Evolutionary conservation across 2,329 filamentous ascomycete species (phyloP), one percentile per base, ranked within the genome.

Genomic region (Claviceps arundinis): DNA sequence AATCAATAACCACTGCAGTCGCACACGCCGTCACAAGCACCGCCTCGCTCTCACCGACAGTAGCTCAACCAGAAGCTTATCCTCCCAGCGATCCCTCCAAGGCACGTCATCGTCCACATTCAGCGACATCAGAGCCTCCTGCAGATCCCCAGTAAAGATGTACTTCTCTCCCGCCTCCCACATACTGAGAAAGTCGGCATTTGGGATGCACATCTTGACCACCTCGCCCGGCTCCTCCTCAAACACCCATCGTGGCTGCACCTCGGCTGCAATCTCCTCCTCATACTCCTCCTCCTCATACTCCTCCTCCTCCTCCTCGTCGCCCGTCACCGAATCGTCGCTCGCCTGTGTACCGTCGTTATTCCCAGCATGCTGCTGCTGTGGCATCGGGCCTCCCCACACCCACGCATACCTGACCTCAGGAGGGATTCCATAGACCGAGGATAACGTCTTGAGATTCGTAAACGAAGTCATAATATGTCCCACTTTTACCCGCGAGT

Each of bases 351-450:
- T 45, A 16, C 44, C 44, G 26, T 50, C 52, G 17, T 47, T 48
- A 14, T 47, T 43, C 38, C 24, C 38, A 42, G 16, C 38, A 41
- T 24, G 24, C 14, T 24, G 48, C 48, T 34, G 38, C 24, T 14
- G n/a, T 14, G 5, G 14, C 24, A 4, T 34, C 17, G 11, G 24
- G n/a, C 42, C 17, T 5, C 11, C 43, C 48, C 14, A 44, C 30
- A 44, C 49, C n/a, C 37, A n/a, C 42, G 50, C 24, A 24, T 43
- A 47, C 50, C 22, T 40, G 14, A 44, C 43, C 17, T 51, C 41
- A 2, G 59, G 62, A 22, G 59, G 47, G 17, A 52, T 14, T 19
- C 58, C 59, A 61, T 61, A 64, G 17, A 65, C 40, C 17, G 55
- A 51, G 16, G 55, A 58, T 17, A 65, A 42, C 7, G 48, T 48